Evolutionary conservation across 495 filamentous ascomycete genomes (phyloP).

Genomic region (Trypethelium eluteriae): DNA sequence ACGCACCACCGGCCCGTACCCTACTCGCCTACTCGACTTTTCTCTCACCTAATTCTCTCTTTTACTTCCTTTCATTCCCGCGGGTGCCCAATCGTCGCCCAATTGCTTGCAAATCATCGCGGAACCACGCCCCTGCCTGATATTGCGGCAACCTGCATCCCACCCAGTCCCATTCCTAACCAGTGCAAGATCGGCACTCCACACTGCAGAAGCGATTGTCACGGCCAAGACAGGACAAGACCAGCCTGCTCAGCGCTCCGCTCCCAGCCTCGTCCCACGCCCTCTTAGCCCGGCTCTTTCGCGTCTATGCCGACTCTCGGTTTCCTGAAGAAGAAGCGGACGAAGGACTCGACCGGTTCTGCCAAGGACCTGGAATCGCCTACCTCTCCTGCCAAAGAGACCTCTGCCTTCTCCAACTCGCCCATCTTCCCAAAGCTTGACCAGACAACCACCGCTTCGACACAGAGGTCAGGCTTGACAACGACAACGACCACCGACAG

Average conservation of each 20-base stretch:
- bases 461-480: conserved; percentile 4
- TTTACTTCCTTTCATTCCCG: neutral
- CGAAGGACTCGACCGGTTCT: conserved; percentile 57
- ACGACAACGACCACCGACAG: conserved; percentile 24
- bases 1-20: neutral
- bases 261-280: neutral
- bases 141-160: conserved; percentile 10
- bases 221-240: neutral
- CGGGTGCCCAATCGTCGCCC: neutral
- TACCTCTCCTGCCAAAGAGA: conserved; percentile 29
- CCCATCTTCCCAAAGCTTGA: conserved; percentile 16
- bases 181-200: conserved; percentile 2
- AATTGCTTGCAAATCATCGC: neutral
- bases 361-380: conserved; percentile 31
- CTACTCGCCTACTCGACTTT: too few species aligned
- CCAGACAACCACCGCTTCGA: conserved; percentile 1
- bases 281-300: conserved; percentile 12
- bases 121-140: neutral
- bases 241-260: neutral
- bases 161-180: neutral
- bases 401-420: conserved; percentile 17
- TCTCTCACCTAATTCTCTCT: neutral
- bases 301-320: conserved; percentile 64
- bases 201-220: conserved; percentile 10
- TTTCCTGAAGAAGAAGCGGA: conserved; percentile 96